Percentiles rank a stretch among this genome's conserved stretches.
Evolutionary conservation across 106 monocot species (phyloP).

Genomic region (Cymbidium sinense): DNA sequence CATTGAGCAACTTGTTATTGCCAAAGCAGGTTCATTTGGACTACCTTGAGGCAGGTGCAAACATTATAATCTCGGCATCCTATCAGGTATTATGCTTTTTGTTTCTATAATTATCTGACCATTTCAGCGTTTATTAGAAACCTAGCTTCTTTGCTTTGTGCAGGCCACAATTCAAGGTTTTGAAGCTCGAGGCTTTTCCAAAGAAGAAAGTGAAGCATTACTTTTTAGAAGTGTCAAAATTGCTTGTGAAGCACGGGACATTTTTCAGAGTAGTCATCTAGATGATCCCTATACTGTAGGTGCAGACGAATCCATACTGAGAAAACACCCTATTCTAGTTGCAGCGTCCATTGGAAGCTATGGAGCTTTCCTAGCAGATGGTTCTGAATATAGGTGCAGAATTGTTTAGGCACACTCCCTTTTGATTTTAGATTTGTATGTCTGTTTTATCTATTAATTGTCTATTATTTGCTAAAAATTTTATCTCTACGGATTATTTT

Average conservation of each 20-base stretch:
- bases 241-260: slow-evolving; percentile 77
- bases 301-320: not conserved
- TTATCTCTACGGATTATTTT: not conserved
- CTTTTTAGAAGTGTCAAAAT: slow-evolving; percentile 74
- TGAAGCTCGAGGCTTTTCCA: slow-evolving; percentile 58
- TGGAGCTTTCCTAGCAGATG: slow-evolving; percentile 95
- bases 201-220: slow-evolving; percentile 67
- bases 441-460: not conserved
- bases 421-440: not conserved
- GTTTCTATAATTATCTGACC: slow-evolving; percentile 2
- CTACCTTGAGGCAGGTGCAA: slow-evolving; percentile 91
- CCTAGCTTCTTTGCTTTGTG: not conserved
- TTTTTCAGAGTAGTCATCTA: slow-evolving; percentile 27
- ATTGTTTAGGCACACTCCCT: not conserved
- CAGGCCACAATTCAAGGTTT: slow-evolving; percentile 96
- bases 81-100: slow-evolving; percentile 57
- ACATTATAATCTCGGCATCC: slow-evolving; percentile 83
- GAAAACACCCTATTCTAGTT: slow-evolving; percentile 40
- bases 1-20: not conserved
- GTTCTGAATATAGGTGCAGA: slow-evolving; percentile 77
- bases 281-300: not conserved
- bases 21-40: slow-evolving; percentile 73
- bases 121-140: not conserved
- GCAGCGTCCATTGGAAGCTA: slow-evolving; percentile 94
- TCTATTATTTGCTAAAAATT: not conserved